Base-by-base conservation (phyloP, 768 basidiomycete species). In the Hygrophorus russula region DNA sequence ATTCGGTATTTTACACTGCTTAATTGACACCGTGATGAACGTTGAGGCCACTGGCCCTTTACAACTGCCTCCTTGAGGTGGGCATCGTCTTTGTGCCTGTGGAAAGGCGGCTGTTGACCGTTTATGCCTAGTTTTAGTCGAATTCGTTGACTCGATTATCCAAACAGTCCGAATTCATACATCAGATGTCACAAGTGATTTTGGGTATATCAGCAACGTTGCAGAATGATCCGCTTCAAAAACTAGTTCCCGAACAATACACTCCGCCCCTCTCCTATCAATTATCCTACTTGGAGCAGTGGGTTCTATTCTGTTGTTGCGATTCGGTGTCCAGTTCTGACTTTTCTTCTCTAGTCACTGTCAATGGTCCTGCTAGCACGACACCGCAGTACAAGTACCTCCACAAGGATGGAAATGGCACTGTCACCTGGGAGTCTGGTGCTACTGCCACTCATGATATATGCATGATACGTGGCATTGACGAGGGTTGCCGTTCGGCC, bases 281-380 rank as follows among this genome's bases (percentile, higher is more conserved):
- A 69, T 45, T 84, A 83, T 56, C 82, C 82, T 2, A 73, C 56
- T 39, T 85, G 82, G 82, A 76, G 68, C 53, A 69, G 82, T 83
- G 52, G 54, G 80, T 69, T 38, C 14, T 27, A 44, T 56, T 29
- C 13, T 36, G 1, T 36, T 14, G 8, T 29, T 42, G 38, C 14
- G 38, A n/a, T 33, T 18, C 2, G 11, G 8, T 15, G 30, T 19
- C 35, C 15, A 18, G 17, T 10, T 18, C 18, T 31, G 17, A 31
- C 28, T 9, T 32, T 28, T 38, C 39, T 18, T n/a, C 31, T 42
- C 35, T 27, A 82, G 81, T 76, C 43, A 80, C 78, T 3, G 68
- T 83, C 18, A 69, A 69, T 43, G 57, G 84, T 4, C 78, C 79
- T 0, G 71, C 74, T 18, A 69, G 59, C 48, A 69, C 69, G 1